Evolutionary conservation across 139 green algal species (phyloP), one percentile per base, ranked within the genome.

Genomic region (Volvox reticuliferus): DNA sequence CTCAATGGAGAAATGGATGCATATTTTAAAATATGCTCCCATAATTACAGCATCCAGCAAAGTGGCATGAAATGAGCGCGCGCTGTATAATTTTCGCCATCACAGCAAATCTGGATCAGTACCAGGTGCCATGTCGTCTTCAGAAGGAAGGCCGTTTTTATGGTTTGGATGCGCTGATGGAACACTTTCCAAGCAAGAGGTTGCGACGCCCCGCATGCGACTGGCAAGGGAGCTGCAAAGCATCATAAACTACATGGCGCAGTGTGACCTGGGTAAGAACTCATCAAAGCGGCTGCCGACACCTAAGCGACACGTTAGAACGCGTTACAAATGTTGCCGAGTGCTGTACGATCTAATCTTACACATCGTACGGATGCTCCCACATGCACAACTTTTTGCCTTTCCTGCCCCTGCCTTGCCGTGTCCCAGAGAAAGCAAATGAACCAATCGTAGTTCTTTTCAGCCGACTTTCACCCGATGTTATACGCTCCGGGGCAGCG

Each of bases 371-470:
- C 65, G 21, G 65, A 28, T 16, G 3, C 65, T 24, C 21, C 65
- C 21, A 26, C 65, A 24, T 73, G 21, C 65, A 28, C 65, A 73
- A 24, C 21, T 9, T 9, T 12, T 12, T 73, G 65, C 65, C 65
- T 28, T 16, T 73, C 65, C 32, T 21, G 19, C 12, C 33, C 76
- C 76, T 33, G 21, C 44, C 44, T 55, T 55, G 5, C 9, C 44
- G 44, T 55, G 44, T 9, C 44, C 44, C 63, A 78, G 82, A 89
- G 71, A 82, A 89, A 32, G 35, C 69, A 24, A 73, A 89, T n/a
- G 85, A 89, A 32, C 85, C 85, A 17, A 30, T 89, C 2, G 85
- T 89, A 9, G 71, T 89, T 1, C 50, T 89, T 13, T 89, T 89
- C 6, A 88, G 65, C 16, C 83, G 83, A 26, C 35, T 88, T 21